phyloP scores from a whole-genome alignment of 345 rosid species.

The Hirschfeldia incana region DNA sequence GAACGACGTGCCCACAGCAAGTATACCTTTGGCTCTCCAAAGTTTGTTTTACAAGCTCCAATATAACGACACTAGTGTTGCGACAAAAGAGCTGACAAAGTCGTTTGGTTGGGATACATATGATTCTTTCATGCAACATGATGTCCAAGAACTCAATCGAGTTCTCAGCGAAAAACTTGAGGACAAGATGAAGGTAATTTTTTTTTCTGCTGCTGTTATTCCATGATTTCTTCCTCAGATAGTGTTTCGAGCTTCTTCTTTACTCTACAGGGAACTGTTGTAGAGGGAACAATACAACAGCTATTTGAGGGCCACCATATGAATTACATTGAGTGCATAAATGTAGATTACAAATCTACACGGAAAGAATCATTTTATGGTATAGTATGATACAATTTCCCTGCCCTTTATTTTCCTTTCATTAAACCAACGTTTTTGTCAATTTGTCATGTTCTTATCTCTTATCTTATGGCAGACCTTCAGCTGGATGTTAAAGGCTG shows the following conservation, averaged over 20 bases:
- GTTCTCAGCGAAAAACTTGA: conserved; percentile 95
- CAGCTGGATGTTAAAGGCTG: conserved; percentile 99
- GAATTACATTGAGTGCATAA: conserved; percentile 93
- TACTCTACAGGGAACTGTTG: conserved; percentile 79
- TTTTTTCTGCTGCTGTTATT: neutral
- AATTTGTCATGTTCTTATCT: neutral
- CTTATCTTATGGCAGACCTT: conserved; percentile 58
- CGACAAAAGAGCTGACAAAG: conserved; percentile 93
- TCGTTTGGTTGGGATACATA: conserved; percentile 99
- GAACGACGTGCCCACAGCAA: conserved; percentile 84
- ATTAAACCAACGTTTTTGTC: neutral
- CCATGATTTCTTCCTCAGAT: conserved; percentile 22
- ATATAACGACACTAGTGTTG: conserved; percentile 88
- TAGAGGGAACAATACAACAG: conserved; percentile 94
- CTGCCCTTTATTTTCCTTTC: conserved; percentile 24
- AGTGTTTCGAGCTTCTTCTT: neutral
- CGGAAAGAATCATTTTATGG: conserved; percentile 98
- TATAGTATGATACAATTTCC: conserved; percentile 25
- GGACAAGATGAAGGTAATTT: conserved; percentile 88
- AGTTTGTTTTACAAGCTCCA: conserved; percentile 98
- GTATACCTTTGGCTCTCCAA: conserved; percentile 95
- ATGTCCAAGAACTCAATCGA: conserved; percentile 95
- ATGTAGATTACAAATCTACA: conserved; percentile 92
- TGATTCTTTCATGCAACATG: conserved; percentile 99
- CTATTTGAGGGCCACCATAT: conserved; percentile 96